Conservation (phyloP, 2,329 filamentous ascomycete genomes). For the Camillea tinctor region DNA sequence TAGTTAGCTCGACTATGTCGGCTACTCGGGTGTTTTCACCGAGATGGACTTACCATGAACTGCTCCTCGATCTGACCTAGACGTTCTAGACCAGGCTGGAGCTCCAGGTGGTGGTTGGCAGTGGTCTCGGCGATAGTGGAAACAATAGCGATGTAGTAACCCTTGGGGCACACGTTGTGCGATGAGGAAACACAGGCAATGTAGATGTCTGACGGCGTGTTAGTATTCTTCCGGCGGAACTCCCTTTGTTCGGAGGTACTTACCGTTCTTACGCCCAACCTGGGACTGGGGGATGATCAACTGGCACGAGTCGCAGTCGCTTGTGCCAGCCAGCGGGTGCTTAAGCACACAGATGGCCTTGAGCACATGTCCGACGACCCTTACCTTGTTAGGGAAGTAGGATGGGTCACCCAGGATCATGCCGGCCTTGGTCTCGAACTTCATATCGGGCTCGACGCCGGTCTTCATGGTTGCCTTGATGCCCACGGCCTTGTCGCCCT, state of each 20-base stretch:
- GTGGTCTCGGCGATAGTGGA: constrained; percentile 92
- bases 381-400: constrained; percentile 90
- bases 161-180: constrained; percentile 98
- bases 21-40: neutral
- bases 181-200: constrained; percentile 92
- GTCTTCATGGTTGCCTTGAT: constrained; percentile 94
- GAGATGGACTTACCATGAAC: constrained; percentile 69
- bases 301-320: constrained; percentile 85
- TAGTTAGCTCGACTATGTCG: constrained; percentile 1
- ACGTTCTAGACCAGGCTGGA: constrained; percentile 87
- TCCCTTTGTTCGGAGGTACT: constrained; percentile 27
- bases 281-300: constrained; percentile 98
- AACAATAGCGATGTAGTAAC: constrained; percentile 98
- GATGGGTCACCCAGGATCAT: constrained; percentile 95
- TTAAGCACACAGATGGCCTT: constrained; percentile 98
- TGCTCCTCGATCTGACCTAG: constrained; percentile 94
- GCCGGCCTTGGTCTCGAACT: constrained; percentile 93
- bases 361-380: constrained; percentile 83
- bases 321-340: constrained; percentile 88
- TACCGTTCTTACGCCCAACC: constrained; percentile 93
- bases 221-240: constrained; percentile 2
- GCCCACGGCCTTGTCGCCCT: constrained; percentile 80
- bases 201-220: constrained; percentile 62
- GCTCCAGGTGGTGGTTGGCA: constrained; percentile 93
- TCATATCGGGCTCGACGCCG: constrained; percentile 79